phyloP scores from a whole-genome alignment of 1,139 yeast genomes.

The Geotrichum fermentans region DNA sequence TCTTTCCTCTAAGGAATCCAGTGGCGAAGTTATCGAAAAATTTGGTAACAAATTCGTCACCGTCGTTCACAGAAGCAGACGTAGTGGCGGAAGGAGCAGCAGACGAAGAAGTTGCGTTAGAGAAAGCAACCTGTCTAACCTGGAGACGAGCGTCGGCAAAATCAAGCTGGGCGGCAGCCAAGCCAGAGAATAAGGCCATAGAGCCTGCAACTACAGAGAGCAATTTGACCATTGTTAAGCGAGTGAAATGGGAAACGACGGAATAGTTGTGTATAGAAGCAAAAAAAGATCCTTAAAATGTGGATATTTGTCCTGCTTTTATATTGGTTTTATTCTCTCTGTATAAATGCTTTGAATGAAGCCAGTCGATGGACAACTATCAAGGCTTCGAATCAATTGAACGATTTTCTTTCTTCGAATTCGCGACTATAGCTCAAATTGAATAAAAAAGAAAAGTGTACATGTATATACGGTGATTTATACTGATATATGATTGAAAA shows the following conservation, averaged over 20 bases:
- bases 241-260: conserved; percentile 5
- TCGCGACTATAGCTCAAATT: too few species aligned
- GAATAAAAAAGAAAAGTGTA: too few species aligned
- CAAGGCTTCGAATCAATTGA: too few species aligned
- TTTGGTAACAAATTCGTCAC: not conserved
- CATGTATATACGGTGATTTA: too few species aligned
- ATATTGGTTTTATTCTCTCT: too few species aligned
- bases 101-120: conserved; percentile 9
- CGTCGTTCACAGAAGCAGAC: not conserved
- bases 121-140: conserved; percentile 8
- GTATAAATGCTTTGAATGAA: too few species aligned
- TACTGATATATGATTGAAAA: too few species aligned
- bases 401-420: too few species aligned
- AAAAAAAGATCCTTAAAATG: too few species aligned
- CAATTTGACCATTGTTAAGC: conserved; percentile 14
- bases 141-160: conserved; percentile 14
- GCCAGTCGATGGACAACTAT: too few species aligned
- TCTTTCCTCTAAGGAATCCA: conserved; percentile 10
- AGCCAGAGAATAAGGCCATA: conserved; percentile 10
- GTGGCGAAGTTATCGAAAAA: conserved; percentile 4
- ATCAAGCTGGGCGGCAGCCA: conserved; percentile 17
- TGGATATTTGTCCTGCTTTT: too few species aligned
- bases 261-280: too few species aligned
- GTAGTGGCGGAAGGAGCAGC: conserved; percentile 9
- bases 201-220: conserved; percentile 12